Base-by-base conservation (phyloP, 2,329 filamentous ascomycete genomes). In the Daldinia sp. region DNA sequence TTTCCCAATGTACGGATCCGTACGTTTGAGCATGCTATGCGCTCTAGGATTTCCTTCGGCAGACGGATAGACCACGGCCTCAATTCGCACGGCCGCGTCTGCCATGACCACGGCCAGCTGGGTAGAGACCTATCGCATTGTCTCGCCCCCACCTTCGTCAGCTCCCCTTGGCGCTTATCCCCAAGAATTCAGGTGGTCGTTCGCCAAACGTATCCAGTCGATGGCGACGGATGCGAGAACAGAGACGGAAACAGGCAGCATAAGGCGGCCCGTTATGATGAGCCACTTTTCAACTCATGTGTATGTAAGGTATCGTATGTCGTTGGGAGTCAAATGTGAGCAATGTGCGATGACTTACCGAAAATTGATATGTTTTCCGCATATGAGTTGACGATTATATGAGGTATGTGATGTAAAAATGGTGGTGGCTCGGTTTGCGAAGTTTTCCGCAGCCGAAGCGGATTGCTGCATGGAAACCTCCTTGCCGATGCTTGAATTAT, bases 131-230 rank as follows among this genome's bases (percentile, higher is more conserved):
- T 27, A 45, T 27, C 13, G 39, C 21, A 45, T 45, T n/a, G 21
- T 45, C 13, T 13, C 5, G 39, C 39, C 39, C 39, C 39, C 39
- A 45, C 39, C 6, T 15, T 45, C 39, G 39, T 45, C 39, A 45
- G 39, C 39, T 45, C 39, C 34, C 29, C 29, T 51, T 34, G 55
- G 58, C 63, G 63, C 63, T 65, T 65, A 64, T 62, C 47, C 17
- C 21, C 6, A 50, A 34, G 32, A 55, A 17, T 27, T 48, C 39
- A 15, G 39, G 21, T 45, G 11, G 39, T 27, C 2, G 13, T 27
- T 27, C 21, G 13, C 39, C n/a, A n/a, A n/a, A n/a, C n/a, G n/a
- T n/a, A 45, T 45, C 39, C n/a, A 45, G 39, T 27, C 19, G 39
- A 45, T 19, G 37, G 9, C 8, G 27, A 49, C 15, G 32, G 41